Evolutionary conservation across 73 alveolate species (phyloP), one percentile per base, ranked within the genome.

Genomic region (Halteria grandinella): DNA sequence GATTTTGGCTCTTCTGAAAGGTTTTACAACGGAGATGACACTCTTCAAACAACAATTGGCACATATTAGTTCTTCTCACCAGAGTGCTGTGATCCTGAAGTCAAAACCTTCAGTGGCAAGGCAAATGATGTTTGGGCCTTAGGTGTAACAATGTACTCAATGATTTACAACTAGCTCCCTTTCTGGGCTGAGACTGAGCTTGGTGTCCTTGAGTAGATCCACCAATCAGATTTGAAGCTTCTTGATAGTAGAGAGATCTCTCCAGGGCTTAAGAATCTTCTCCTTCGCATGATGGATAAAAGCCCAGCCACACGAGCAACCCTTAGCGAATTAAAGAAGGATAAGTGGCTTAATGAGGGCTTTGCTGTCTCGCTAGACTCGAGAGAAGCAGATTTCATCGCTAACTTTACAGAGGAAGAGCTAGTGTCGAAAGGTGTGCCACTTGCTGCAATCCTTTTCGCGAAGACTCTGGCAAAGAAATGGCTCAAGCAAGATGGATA

Each of bases 71-170:
- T 95, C 72, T 60, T 94, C 87, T 90, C 98, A 14, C 99, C 99
- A 1, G 99, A 95, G 73, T 92, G 95, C 41, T 93, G 97, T 41
- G 80, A 66, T n/a, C 80, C 94, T 32, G 87, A 83, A 24, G 75
- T 73, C 21, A 77, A 76, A 32, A 90, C 87, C 25, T 96, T 81
- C 55, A 83, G 89, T 51, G 99, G 99, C 32, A 95, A 94, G 71
- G 94, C 97, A 24, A 89, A 94, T 39, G 99, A 96, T 75, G 93
- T 96, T 36, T 96, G 99, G 99, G 97, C 99, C 2, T 77, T 94
- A 25, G 99, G 99, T 32, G 84, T 94, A 1, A 90, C 98, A 4
- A 60, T 90, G 21, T 96, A 94, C 86, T 88, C 95, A 34, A 54
- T 96, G 64, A 79, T 92, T 18, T 96, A 66, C 51, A 84, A 85